Evolutionary conservation across 73 alveolate species (phyloP), one percentile per base, ranked within the genome.

Genomic region (Breviolum minutum): DNA sequence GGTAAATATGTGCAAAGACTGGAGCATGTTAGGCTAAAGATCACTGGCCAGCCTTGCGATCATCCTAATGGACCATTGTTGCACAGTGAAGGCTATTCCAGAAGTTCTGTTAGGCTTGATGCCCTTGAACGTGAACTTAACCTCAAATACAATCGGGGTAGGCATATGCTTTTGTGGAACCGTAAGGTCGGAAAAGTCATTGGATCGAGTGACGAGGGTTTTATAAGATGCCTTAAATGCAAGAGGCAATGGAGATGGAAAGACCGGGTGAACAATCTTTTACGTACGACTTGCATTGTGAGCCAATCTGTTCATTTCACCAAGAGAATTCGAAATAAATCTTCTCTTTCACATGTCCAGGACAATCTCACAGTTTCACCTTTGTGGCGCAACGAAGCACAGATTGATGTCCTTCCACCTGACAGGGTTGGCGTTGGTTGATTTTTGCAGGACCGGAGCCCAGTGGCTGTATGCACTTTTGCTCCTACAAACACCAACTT

Each of bases 181-280:
- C 32, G 86, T 13, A 6, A 32, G 9, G 60, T 54, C 4, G 96
- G 96, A 12, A 90, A 90, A 30, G 68, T 27, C n/a, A 5, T 2
- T 16, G 63, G 19, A 40, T 32, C 88, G 2, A 6, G 74, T 5
- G 83, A 69, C 40, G 96, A 71, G 40, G 96, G 96, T 3, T 22
- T 70, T 27, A 19, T 90, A 29, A 17, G 12, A 6, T 90, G 96
- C 63, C 26, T 26, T 30, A 61, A 76, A 12, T 90, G 96, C 77
- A 30, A 48, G 6, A 73, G 87, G 1, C 66, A 71, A 30, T 90
- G 96, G 96, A 20, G 87, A 17, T 88, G 85, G 95, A 66, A 88
- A 40, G 73, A 88, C 60, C 60, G 96, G 8, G 87, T 32, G 32
- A 90, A 40, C 14, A 90, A 90, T 24, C n/a, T 89, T 27, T 29